Base-by-base conservation (phyloP, 75 land plant genomes). In the Azolla pinnata region DNA sequence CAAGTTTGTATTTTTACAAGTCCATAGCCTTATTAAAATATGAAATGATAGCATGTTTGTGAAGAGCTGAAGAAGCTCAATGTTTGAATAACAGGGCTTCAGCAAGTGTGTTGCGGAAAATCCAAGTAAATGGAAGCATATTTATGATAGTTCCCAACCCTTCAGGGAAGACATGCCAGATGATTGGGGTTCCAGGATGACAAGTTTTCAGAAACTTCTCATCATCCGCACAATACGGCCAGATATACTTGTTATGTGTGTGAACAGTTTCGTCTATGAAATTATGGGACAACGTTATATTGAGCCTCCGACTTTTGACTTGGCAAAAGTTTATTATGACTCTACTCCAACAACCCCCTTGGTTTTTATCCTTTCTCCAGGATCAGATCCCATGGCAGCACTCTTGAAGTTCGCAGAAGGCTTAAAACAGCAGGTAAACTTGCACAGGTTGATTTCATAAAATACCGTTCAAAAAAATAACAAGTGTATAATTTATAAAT, bases 321-420 rank as follows among this genome's bases (percentile, higher is more conserved):
- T 73, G 12, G 71, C 60, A 31, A 32, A 57, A 0, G 75, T 71
- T 5, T 73, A 67, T 56, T n/a, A 34, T 26, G 75, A 73, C 56
- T 73, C 75, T 0, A 66, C 23, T 61, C 52, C 69, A 21, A 29
- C 55, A 2, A 54, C 33, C 14, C 75, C 75, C 1, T 60, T 73
- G 20, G 61, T 73, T 25, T 73, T 73, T 53, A 55, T 73, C 45
- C 70, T 73, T 21, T 73, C 75, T 33, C 56, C 70, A 7, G 75
- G 75, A 16, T 67, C 70, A 20, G 75, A 73, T 49, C 75, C 75
- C 9, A 73, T 73, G 75, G 69, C 75, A 33, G 63, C 75, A 19
- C n/a, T 73, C 20, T 59, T 73, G 0, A 73, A 73, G 54, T 73
- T 54, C 40, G 61, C 75, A 0, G 75, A 73, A 44, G 75, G 61